phyloP scores from a whole-genome alignment of 768 basidiomycete genomes.

The Sporobolomyces phaffii region DNA sequence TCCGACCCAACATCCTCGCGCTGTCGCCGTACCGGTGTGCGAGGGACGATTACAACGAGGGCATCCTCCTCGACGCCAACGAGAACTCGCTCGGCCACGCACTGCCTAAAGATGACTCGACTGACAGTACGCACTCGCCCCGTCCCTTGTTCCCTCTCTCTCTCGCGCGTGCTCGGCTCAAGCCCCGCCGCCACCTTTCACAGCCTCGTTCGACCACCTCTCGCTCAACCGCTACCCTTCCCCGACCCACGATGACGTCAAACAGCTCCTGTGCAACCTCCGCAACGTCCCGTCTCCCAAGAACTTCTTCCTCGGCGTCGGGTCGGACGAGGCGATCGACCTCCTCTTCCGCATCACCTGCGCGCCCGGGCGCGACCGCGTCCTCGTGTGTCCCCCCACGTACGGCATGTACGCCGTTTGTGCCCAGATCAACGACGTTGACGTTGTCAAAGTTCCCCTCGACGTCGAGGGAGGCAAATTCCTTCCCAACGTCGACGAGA shows the following conservation, averaged over 20 bases:
- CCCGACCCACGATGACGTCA: slow-evolving; percentile 75
- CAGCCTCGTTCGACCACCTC: slow-evolving; percentile 35
- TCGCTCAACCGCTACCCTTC: slow-evolving; percentile 84
- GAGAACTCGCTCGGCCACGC: slow-evolving; percentile 91
- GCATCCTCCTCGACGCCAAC: slow-evolving; percentile 88
- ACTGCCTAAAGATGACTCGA: slow-evolving; percentile 50
- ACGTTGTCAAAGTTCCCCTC: slow-evolving; percentile 68
- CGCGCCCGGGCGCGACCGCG: slow-evolving; percentile 67
- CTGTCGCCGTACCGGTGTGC: slow-evolving; percentile 92
- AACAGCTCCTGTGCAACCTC: slow-evolving; percentile 64
- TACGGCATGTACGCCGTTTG: slow-evolving; percentile 97
- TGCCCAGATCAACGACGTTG: slow-evolving; percentile 90
- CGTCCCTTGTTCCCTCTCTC: background rate
- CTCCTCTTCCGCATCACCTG: slow-evolving; percentile 86
- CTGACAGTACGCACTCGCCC: slow-evolving; percentile 36
- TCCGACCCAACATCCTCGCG: slow-evolving; percentile 88
- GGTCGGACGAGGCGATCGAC: slow-evolving; percentile 94
- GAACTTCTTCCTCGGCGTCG: slow-evolving; percentile 86
- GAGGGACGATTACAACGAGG: slow-evolving; percentile 71
- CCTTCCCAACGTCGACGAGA: slow-evolving; percentile 66
- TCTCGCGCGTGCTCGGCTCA: background rate
- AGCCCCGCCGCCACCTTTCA: background rate
- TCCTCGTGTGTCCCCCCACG: slow-evolving; percentile 73
- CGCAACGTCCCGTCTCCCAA: slow-evolving; percentile 59
- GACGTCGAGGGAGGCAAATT: slow-evolving; percentile 79